Percentiles rank a stretch among this genome's conserved stretches.
phyloP scores from a whole-genome alignment of 2,329 filamentous ascomycete genomes.

The Curvularia sp. region DNA sequence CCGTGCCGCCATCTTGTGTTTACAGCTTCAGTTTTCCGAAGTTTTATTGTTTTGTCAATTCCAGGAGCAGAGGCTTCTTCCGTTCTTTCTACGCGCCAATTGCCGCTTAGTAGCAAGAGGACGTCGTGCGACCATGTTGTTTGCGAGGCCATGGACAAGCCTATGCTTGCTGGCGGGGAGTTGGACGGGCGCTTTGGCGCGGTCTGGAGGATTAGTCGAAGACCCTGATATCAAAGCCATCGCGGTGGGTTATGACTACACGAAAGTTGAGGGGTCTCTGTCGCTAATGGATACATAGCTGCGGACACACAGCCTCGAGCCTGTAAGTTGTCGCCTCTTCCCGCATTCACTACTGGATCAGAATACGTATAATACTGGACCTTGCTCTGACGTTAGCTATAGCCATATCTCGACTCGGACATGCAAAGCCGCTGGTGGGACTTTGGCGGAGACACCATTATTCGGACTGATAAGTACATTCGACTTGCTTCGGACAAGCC shows the following conservation, averaged over 20 bases:
- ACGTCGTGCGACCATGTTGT: constrained; percentile 41
- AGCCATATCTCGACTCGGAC: constrained; percentile 97
- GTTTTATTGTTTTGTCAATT: constrained; percentile 30
- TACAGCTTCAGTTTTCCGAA: constrained; percentile 25
- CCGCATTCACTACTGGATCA: background rate
- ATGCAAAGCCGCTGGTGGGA: constrained; percentile 99
- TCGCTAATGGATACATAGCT: constrained; percentile 62
- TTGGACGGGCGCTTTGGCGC: constrained; percentile 37
- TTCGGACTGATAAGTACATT: constrained; percentile 80
- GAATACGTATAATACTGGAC: background rate
- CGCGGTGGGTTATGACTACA: constrained; percentile 59
- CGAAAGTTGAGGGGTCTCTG: background rate
- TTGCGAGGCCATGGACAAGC: constrained; percentile 45
- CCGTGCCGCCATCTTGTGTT: constrained; percentile 33
- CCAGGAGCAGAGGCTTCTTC: constrained; percentile 34
- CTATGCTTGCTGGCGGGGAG: constrained; percentile 50
- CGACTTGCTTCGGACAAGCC: constrained; percentile 89
- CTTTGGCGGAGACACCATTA: constrained; percentile 93
- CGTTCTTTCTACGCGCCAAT: constrained; percentile 35
- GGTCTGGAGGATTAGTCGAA: constrained; percentile 42
- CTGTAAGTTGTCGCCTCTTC: constrained; percentile 64
- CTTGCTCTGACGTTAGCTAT: constrained; percentile 21
- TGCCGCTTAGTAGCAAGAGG: constrained; percentile 12
- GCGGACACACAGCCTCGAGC: constrained; percentile 81
- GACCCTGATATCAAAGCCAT: constrained; percentile 67